Conservation (phyloP, 2,329 filamentous ascomycete species). For the Colletotrichum eleusines region DNA sequence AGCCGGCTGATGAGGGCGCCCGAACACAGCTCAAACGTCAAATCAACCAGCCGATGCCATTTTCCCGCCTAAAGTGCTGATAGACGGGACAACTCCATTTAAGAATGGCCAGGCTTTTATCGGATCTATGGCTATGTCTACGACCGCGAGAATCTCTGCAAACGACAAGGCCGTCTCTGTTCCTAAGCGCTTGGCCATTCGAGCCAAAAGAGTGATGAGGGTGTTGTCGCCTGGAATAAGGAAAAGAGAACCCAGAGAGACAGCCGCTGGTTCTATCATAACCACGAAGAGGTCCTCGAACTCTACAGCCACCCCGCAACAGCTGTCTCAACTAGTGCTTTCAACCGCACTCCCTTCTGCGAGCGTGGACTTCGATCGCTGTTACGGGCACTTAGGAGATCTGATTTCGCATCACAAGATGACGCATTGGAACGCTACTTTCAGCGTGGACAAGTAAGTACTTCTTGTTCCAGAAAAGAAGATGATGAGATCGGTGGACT, state of each 20-base stretch:
- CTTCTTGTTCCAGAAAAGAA: too few relatives aligned
- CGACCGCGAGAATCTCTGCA: not conserved
- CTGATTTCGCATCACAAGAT: not conserved
- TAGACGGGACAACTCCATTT: constrained; percentile 9
- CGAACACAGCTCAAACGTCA: not conserved
- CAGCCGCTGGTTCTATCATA: not conserved
- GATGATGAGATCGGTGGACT: too few relatives aligned
- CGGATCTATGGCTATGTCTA: not conserved
- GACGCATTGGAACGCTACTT: not conserved
- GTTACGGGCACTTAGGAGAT: not conserved
- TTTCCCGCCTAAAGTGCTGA: not conserved
- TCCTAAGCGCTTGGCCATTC: not conserved
- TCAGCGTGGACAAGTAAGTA: not conserved
- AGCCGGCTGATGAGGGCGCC: not conserved
- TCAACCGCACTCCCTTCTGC: not conserved
- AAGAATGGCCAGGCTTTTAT: not conserved
- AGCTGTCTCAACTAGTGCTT: not conserved
- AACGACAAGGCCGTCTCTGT: not conserved
- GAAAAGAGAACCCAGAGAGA: too few relatives aligned
- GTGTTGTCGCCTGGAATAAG: not conserved
- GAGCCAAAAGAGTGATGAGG: not conserved
- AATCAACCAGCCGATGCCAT: constrained; percentile 5
- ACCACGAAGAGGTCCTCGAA: not conserved
- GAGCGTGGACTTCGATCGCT: not conserved
- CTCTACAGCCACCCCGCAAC: not conserved